Evolutionary conservation across 2,329 filamentous ascomycete genomes (phyloP), one percentile per base, ranked within the genome.

Genomic region (Aspergillus sp.): DNA sequence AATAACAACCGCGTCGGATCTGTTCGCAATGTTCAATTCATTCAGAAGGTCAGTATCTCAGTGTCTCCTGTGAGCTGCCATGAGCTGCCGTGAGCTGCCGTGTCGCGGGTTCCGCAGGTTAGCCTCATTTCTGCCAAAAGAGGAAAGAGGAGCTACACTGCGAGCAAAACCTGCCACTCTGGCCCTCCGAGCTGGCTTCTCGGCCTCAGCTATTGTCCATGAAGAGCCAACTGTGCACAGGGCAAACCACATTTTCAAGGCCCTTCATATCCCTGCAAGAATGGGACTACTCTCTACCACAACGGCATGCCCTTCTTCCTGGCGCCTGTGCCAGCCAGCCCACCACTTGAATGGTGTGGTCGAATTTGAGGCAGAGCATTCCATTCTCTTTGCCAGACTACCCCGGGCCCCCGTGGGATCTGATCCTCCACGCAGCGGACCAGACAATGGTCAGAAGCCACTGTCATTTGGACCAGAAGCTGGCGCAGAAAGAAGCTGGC

Each of bases 361-460:
- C 1, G 85, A 86, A 0, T 89, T 88, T 57, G 85, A 89, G 61
- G 76, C 83, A 3, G 85, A 89, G 56, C 86, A 89, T 63, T 82
- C 85, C 0, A 72, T 84, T 53, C 60, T 72, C 2, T 88, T 89
- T 65, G 81, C 83, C 0, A 45, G 53, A n/a, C 50, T 32, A 5
- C 2, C 19, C 19, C 19, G 36, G 26, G 26, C 27, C 6, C 36
- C 30, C 36, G 46, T 45, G 5, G 44, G 50, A 5, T 51, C 48
- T 9, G 51, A 48, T 0, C 56, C 54, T 4, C 45, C 38, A 8
- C 28, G 19, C 19, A 19, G 2, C 19, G 19, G 19, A 2, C 19
- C 2, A 27, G 10, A 35, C 26, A 39, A 38, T 12, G 4, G 38
- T 5, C 40, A 42, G 29, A 42, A 42, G 28, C 40, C 40, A 19